Evolutionary conservation across 108 stramenopile species (phyloP).

Genomic region (Thalassiosira profunda): DNA sequence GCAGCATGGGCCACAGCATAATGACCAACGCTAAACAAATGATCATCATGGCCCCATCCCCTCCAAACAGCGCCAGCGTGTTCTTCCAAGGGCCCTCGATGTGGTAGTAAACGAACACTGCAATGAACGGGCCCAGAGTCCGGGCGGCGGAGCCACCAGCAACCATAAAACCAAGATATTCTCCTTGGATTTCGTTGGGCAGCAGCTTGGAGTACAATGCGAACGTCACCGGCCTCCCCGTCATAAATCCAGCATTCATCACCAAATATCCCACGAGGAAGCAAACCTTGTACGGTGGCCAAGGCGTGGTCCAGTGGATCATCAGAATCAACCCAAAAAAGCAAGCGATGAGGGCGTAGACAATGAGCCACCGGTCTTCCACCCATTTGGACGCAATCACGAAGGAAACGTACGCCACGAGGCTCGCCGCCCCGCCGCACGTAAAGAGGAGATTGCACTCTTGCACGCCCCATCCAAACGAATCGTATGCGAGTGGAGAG

Average conservation of each 20-base stretch:
- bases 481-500: not conserved
- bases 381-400: constrained; percentile 13
- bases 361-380: constrained; percentile 12
- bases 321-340: constrained; percentile 2
- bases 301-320: constrained; percentile 5
- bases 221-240: constrained; percentile 17
- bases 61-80: not conserved
- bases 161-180: constrained; percentile 21
- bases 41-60: constrained; percentile 4
- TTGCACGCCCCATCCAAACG: not conserved
- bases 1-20: constrained; percentile 2
- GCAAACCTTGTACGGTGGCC: not conserved
- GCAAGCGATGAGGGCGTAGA: constrained; percentile 4
- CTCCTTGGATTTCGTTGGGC: constrained; percentile 6
- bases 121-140: constrained; percentile 11
- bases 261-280: constrained; percentile 11
- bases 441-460: not conserved
- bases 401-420: constrained; percentile 11
- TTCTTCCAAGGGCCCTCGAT: not conserved
- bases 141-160: constrained; percentile 14
- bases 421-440: constrained; percentile 4
- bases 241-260: constrained; percentile 24
- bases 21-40: not conserved
- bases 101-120: constrained; percentile 5
- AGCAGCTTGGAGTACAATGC: constrained; percentile 20